phyloP scores from a whole-genome alignment of 1,139 yeast genomes.

The Candida buenavistaensis region DNA sequence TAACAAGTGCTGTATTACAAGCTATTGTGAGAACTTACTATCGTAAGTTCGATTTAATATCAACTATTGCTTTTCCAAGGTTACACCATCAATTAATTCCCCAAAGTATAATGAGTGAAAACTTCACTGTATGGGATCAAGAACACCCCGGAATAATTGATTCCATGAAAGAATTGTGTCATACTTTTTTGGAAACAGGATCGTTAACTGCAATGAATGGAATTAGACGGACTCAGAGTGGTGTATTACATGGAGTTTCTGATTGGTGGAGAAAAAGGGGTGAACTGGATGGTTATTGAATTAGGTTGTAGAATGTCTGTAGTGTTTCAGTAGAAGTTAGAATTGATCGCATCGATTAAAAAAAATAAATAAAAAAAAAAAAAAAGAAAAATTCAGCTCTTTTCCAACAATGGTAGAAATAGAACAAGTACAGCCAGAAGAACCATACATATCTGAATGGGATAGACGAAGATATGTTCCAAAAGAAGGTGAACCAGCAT shows the following conservation, averaged over 20 bases:
- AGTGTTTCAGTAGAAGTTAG: too few relatives aligned
- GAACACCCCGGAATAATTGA: conserved; percentile 22
- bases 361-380: too few relatives aligned
- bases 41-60: conserved; percentile 57
- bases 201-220: conserved; percentile 47
- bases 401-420: not conserved
- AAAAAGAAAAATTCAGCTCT: too few relatives aligned
- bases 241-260: conserved; percentile 36
- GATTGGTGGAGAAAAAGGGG: conserved; percentile 50
- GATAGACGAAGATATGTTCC: conserved; percentile 61
- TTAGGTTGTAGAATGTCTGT: not conserved
- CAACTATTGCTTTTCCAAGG: conserved; percentile 75
- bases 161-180: conserved; percentile 25
- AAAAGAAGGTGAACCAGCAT: conserved; percentile 72
- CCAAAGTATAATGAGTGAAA: conserved; percentile 62
- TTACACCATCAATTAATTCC: conserved; percentile 90
- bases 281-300: conserved; percentile 40
- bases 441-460: conserved; percentile 41
- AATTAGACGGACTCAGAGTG: conserved; percentile 22
- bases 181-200: conserved; percentile 33
- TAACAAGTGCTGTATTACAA: conserved; percentile 81
- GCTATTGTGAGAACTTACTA: conserved; percentile 69
- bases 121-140: conserved; percentile 28
- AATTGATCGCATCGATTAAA: too few relatives aligned
- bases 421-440: not conserved